Base-by-base conservation (phyloP, 225 moss, liverwort and hornwort species). In the Physcomitrellopsis africana region DNA sequence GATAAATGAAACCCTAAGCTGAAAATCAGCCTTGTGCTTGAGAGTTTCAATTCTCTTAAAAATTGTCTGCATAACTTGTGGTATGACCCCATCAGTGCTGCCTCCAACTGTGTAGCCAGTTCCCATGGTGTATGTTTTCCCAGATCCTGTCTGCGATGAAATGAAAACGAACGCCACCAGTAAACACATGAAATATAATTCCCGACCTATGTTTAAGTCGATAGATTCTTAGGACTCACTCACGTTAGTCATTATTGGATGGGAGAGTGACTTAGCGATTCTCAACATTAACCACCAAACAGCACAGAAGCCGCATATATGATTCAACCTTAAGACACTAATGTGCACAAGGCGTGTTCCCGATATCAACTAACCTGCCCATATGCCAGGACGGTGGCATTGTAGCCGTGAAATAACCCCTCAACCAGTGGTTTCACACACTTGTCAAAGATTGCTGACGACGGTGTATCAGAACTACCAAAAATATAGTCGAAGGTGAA, bases 381-480 rank as follows among this genome's bases (percentile, higher is more conserved):
- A 77, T 96, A 96, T n/a, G 96, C 96, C 52, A 96, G 87, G 68
- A 96, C 94, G 13, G 96, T 96, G 68, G 96, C 96, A 87, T 96
- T 96, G 78, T 94, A 96, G 62, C 94, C 94, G 24, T 94, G 94
- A 45, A 96, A 96, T 44, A 96, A 79, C 20, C 96, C 96, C 72
- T 96, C 96, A 69, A 96, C 96, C 82, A 96, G 79, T 7, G 96
- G 92, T 70, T 92, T 87, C 65, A 96, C 96, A 60, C 96, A 96
- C 74, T 96, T 92, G 57, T 92, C 89, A 70, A 94, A 96, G 63
- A 96, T 76, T 48, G 86, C 72, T 37, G 89, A 68, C 55, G 86
- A 76, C 5, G 96, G 92, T 45, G 91, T 86, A 23, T 82, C 90
- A 54, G 87, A 86, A 75, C 86, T 88, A 71, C 96, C 96, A 77